These are phyloP conservation scores for Amphicarpaea edgeworthii DNA, from an alignment of 306 rosid genomes.

Conservation along the genomic window DNA sequence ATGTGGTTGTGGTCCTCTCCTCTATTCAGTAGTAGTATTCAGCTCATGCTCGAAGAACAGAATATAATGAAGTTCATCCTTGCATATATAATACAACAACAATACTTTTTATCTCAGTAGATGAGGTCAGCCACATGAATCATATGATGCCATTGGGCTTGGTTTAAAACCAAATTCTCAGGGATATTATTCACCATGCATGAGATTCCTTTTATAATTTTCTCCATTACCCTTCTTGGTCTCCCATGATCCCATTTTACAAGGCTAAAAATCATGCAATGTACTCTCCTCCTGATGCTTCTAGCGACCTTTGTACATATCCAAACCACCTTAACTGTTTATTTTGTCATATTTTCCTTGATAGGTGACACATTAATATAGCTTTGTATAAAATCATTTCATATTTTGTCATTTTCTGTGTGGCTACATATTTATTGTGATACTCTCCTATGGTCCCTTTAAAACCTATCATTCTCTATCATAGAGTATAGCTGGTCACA, in stretches of 20 bases:
- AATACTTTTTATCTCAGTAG: not conserved
- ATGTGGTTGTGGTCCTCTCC: constrained; percentile 10
- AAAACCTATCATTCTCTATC: too few relatives aligned
- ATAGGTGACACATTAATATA: not conserved
- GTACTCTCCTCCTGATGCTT: not conserved
- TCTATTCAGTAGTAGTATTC: not conserved
- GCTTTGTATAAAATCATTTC: not conserved
- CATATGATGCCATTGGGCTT: too few relatives aligned
- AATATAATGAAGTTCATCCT: constrained; percentile 1
- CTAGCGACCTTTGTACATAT: not conserved
- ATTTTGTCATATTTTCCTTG: not conserved
- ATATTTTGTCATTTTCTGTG: not conserved
- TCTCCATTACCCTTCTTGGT: not conserved
- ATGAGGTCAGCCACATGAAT: not conserved
- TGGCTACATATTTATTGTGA: not conserved
- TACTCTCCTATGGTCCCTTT: too few relatives aligned
- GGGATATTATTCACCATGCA: not conserved
- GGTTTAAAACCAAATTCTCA: not conserved
- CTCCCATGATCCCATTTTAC: not conserved
- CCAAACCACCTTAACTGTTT: not conserved
- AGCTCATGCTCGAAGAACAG: not conserved
- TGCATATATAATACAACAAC: not conserved
- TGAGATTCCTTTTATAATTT: not conserved
- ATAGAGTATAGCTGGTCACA: not conserved
- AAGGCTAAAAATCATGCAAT: not conserved